Evolutionary conservation across 345 rosid genomes (phyloP).

Genomic region (Corchorus capsularis): DNA sequence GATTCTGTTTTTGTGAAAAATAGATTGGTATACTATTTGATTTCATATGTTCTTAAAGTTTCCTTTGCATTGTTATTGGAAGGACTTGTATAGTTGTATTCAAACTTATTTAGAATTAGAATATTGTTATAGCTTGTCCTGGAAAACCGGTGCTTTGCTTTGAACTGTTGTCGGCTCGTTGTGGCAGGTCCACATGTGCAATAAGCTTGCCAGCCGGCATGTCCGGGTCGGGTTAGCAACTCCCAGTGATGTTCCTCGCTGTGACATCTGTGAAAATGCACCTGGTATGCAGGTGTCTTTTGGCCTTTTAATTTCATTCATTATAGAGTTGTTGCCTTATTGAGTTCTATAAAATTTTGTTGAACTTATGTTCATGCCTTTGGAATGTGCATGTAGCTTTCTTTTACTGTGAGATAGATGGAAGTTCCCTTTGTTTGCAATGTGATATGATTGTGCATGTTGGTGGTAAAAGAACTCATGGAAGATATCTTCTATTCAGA

Average conservation of each 20-base stretch:
- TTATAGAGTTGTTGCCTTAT: neutral
- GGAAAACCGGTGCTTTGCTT: neutral
- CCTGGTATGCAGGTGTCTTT: constrained; percentile 49
- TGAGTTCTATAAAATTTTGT: neutral
- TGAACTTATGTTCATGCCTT: constrained; percentile 3
- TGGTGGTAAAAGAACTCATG: constrained; percentile 79
- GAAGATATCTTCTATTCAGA: constrained; percentile 65
- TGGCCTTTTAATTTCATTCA: neutral
- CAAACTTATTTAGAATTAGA: neutral
- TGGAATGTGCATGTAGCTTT: constrained; percentile 54
- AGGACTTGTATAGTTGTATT: neutral
- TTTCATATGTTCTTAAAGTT: neutral
- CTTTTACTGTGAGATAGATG: constrained; percentile 87
- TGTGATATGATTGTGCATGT: constrained; percentile 86
- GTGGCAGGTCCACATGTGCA: constrained; percentile 78
- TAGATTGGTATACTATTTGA: neutral
- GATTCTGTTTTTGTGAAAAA: neutral
- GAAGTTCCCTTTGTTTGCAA: constrained; percentile 81
- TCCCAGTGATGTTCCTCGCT: constrained; percentile 68
- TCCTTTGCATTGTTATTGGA: neutral
- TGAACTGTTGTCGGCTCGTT: constrained; percentile 9
- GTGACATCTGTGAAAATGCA: constrained; percentile 84
- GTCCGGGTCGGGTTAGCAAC: constrained; percentile 70
- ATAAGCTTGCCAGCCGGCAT: constrained; percentile 86
- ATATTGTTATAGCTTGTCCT: neutral